Evolutionary conservation across 164 flowering plant species (phyloP).

Genomic region (Berberis thunbergii): DNA sequence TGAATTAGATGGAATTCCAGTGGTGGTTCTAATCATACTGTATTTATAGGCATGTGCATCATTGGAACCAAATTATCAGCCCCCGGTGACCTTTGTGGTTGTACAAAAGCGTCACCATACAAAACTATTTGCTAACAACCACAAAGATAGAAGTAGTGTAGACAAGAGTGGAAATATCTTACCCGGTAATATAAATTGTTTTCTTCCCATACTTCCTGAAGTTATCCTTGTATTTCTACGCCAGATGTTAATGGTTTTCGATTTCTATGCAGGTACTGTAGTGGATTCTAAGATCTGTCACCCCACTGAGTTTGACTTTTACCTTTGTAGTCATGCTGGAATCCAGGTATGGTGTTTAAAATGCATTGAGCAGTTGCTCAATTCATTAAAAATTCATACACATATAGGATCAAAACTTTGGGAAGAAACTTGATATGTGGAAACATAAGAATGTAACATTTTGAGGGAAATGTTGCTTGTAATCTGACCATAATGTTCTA

Average conservation of each 20-base stretch:
- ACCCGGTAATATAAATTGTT: conserved; percentile 4
- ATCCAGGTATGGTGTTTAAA: conserved; percentile 46
- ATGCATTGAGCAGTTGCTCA: background rate
- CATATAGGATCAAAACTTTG: too few relatives aligned
- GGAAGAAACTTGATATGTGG: background rate
- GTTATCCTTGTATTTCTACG: background rate
- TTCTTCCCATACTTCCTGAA: background rate
- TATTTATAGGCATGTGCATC: conserved; percentile 13
- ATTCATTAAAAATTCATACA: background rate
- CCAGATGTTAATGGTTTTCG: background rate
- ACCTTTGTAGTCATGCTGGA: conserved; percentile 91
- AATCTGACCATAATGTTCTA: background rate
- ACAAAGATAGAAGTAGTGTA: conserved; percentile 10
- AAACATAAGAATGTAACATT: conserved; percentile 10
- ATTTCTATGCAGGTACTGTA: conserved; percentile 56
- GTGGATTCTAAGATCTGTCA: conserved; percentile 83
- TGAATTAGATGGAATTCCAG: background rate
- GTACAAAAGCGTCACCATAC: conserved; percentile 19
- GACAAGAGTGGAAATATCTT: conserved; percentile 17
- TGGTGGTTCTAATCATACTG: background rate
- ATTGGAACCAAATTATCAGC: conserved; percentile 17
- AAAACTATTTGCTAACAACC: conserved; percentile 13
- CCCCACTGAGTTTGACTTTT: conserved; percentile 83
- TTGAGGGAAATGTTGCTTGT: background rate
- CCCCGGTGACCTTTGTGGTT: conserved; percentile 16